phyloP scores from a whole-genome alignment of 331 rosid genomes.

The Acacia concinna region DNA sequence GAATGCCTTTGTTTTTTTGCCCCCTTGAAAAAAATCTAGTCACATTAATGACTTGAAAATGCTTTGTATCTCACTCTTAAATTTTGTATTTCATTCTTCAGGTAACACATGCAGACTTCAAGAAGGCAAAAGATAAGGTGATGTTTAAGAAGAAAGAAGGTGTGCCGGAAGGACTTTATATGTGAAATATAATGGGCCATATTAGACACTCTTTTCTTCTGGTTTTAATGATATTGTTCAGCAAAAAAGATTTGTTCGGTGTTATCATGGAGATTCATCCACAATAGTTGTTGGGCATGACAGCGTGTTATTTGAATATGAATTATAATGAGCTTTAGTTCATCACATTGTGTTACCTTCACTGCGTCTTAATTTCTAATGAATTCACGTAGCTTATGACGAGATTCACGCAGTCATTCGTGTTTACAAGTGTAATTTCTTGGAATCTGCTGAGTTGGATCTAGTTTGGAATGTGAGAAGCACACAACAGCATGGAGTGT shows the following conservation, averaged over 20 bases:
- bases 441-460: neutral
- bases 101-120: slow-evolving; percentile 88
- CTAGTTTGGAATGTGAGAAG: neutral
- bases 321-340: neutral
- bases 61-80: neutral
- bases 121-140: slow-evolving; percentile 98
- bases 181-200: slow-evolving; percentile 49
- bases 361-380: neutral
- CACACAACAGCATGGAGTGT: neutral
- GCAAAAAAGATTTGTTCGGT: slow-evolving; percentile 1
- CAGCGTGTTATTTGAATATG: slow-evolving; percentile 16
- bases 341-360: neutral
- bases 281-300: neutral
- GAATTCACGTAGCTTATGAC: neutral
- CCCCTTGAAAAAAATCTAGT: neutral
- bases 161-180: slow-evolving; percentile 95
- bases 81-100: slow-evolving; percentile 35
- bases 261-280: slow-evolving; percentile 15
- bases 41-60: neutral
- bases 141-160: slow-evolving; percentile 99
- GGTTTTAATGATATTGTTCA: slow-evolving; percentile 5
- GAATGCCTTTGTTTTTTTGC: neutral
- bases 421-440: neutral
- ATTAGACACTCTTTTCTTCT: neutral
- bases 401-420: neutral